Base-by-base conservation (phyloP, 192 early-diverging fungal species). In the Rhizophagus clarus region DNA sequence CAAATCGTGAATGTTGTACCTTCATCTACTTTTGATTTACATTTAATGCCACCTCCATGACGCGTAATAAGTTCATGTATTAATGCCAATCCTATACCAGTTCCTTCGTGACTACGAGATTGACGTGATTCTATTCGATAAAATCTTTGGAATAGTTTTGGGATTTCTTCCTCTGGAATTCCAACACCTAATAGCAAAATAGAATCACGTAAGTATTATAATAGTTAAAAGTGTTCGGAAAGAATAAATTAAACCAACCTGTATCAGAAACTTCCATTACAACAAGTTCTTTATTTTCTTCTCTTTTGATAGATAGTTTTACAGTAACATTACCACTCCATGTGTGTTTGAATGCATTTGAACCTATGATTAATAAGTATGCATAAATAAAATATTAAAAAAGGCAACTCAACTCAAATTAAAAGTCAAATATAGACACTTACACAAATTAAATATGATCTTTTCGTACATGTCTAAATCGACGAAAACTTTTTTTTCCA, bases 391-490 rank as follows among this genome's bases (percentile, higher is more conserved):
- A 40, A 40, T 40, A 40, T 40, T 0, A 40, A 34, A 34, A 40
- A 40, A 7, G 37, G 8, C 37, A 40, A 40, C 6, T 40, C 37
- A 7, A 40, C 4, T 61, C 11, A 61, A 31, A 28, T 31, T 10
- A 72, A 74, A 74, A 74, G 11, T 1, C 20, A 12, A 31, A 17
- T 14, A 61, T 14, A 42, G 28, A 42, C 32, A 40, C 75, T 64
- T 77, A 77, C 75, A 82, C 47, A 92, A 69, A 61, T 92, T 92
- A 62, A 91, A 88, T 32, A 92, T 81, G 29, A 92, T 87, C n/a
- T 88, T 89, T 68, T 88, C 84, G 83, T 86, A 91, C 88, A 92
- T 90, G 62, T 90, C 89, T 15, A 81, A 80, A 69, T 92, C 91
- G 5, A 92, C 79, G 79, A 81, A 92, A 14, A 83, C 34, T 40